Evolutionary conservation across 2,329 filamentous ascomycete genomes (phyloP), one percentile per base, ranked within the genome.

Genomic region (Colletotrichum sublineola): DNA sequence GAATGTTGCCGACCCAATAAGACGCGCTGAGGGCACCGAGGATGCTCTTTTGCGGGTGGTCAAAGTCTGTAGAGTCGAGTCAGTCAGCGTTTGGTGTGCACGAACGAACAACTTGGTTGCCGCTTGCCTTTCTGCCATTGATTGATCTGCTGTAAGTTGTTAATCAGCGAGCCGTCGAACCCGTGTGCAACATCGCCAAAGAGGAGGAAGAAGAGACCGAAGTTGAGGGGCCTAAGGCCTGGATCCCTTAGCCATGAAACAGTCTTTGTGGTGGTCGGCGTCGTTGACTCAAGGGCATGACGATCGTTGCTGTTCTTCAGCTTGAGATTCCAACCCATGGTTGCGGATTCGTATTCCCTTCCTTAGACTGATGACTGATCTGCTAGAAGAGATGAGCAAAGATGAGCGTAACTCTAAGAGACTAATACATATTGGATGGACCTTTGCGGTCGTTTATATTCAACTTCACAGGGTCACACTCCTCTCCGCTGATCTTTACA

Each of bases 101-200:
- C 12, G 15, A 6, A 0, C 24, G 18, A 11, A 38, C 36, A 9
- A 38, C 6, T 12, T 14, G 2, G 53, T 33, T 42, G 12, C 3
- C 12, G 53, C 69, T 33, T 84, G n/a, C 66, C 69, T 33, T 80
- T 77, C 52, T 84, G 79, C 83, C 83, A 86, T n/a, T 80, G 77
- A 0, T 78, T 75, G 2, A 86, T 77, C 0, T 82, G 79, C 71
- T 88, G 85, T 1, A 88, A 75, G 12, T 82, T 83, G 70, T 87
- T 87, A 80, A 87, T 85, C 79, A 88, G 84, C 18, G 82, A 83
- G 2, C 84, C 84, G 73, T 87, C 85, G 44, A 86, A 87, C 1
- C 85, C 84, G 68, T 83, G 85, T 5, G 86, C 86, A 40, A 79
- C 79, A 40, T 81, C 80, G 8, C 79, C 78, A 33, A 81, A 80